These are phyloP conservation scores for Globisporangium emineosum DNA, from an alignment of 352 stramenopile genomes.

Conservation along the genomic window DNA sequence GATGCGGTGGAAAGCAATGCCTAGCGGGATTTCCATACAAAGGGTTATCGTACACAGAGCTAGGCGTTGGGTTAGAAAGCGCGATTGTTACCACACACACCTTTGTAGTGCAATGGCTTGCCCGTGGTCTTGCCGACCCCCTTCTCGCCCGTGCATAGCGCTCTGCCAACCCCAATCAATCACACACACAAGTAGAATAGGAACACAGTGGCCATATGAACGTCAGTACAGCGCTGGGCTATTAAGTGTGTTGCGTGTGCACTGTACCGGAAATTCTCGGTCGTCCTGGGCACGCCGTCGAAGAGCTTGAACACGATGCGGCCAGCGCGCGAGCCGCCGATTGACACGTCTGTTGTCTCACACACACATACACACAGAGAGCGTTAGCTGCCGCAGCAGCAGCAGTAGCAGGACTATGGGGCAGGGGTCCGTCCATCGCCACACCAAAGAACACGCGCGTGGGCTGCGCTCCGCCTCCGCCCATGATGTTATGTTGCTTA, in stretches of 20 bases:
- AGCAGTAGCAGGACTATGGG: no score
- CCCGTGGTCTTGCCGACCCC: slow-evolving; percentile 58
- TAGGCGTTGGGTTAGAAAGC: background rate
- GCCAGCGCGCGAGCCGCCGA: slow-evolving; percentile 72
- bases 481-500: background rate
- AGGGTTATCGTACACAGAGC: background rate
- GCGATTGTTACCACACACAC: no score
- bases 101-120: slow-evolving; percentile 62
- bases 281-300: slow-evolving; percentile 47
- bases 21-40: slow-evolving; percentile 22
- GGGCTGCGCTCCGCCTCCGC: slow-evolving; percentile 9
- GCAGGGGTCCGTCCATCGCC: background rate
- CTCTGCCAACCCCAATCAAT: slow-evolving; percentile 1
- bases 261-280: slow-evolving; percentile 61
- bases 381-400: background rate
- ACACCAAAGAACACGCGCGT: slow-evolving; percentile 43
- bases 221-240: no score
- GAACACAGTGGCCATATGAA: slow-evolving; percentile 2
- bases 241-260: background rate
- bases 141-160: slow-evolving; percentile 65
- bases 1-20: slow-evolving; percentile 75
- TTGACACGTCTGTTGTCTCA: slow-evolving; percentile 78
- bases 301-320: slow-evolving; percentile 70
- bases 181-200: background rate
- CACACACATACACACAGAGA: background rate